These are phyloP conservation scores for Didymella keratinophila DNA, from an alignment of 2,329 filamentous ascomycete species.

Conservation along the genomic window DNA sequence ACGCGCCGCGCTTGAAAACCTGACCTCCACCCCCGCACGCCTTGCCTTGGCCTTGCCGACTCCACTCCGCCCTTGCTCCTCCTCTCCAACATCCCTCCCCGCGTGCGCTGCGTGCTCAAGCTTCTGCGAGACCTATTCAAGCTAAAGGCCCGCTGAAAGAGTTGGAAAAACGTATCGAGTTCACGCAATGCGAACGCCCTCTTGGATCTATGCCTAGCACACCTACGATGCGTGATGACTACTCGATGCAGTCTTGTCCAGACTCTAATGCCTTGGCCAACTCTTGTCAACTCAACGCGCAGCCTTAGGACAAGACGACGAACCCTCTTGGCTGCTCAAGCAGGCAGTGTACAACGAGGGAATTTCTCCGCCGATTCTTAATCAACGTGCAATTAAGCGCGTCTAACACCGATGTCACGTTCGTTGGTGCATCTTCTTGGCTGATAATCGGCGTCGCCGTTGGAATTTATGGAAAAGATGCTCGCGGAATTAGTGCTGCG, in stretches of 20 bases:
- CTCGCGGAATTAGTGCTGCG: constrained; percentile 10
- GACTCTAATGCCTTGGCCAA: constrained; percentile 4
- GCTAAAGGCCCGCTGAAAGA: neutral
- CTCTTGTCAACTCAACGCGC: constrained; percentile 12
- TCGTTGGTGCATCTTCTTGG: constrained; percentile 2
- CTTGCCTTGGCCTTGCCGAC: constrained; percentile 8
- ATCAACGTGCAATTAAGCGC: constrained; percentile 1
- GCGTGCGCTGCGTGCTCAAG: neutral
- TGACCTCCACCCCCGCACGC: constrained; percentile 13
- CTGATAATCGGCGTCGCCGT: constrained; percentile 10
- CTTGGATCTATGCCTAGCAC: neutral
- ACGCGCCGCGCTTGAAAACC: neutral
- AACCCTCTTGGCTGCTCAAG: constrained; percentile 15
- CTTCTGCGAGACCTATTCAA: neutral
- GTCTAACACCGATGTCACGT: neutral
- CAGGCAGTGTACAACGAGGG: constrained; percentile 1
- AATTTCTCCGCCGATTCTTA: constrained; percentile 6
- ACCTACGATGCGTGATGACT: neutral
- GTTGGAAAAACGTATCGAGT: neutral
- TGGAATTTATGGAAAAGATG: constrained; percentile 5
- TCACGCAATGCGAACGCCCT: neutral
- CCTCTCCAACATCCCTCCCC: neutral
- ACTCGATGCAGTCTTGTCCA: constrained; percentile 8
- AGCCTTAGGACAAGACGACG: constrained; percentile 15
- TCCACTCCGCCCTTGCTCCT: neutral